phyloP scores from a whole-genome alignment of 352 stramenopile species.

The Pythium coloratum region DNA sequence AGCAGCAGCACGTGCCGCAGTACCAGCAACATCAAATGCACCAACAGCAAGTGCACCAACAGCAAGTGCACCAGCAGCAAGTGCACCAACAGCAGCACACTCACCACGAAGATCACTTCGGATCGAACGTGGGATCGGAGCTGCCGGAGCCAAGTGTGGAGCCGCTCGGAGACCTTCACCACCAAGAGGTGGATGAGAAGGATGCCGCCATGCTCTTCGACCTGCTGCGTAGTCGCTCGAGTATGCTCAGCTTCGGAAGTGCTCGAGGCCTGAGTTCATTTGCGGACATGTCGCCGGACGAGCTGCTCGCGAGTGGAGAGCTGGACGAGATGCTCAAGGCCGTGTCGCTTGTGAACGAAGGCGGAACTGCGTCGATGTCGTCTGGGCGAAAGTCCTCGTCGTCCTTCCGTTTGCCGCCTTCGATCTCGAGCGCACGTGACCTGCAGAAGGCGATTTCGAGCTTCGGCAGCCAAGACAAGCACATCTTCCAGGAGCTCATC shows the following conservation, averaged over 20 bases:
- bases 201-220: constrained; percentile 72
- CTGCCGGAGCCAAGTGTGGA: constrained; percentile 68
- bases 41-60: constrained; percentile 5
- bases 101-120: not conserved
- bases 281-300: constrained; percentile 74
- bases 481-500: constrained; percentile 70
- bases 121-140: constrained; percentile 17
- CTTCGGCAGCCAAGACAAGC: constrained; percentile 60
- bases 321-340: constrained; percentile 78
- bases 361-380: constrained; percentile 23
- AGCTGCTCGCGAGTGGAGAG: constrained; percentile 74
- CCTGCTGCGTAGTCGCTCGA: constrained; percentile 63
- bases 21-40: constrained; percentile 8
- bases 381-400: constrained; percentile 27
- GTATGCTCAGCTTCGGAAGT: constrained; percentile 67
- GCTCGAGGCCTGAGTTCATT: constrained; percentile 53
- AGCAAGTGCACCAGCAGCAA: constrained; percentile 6
- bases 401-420: constrained; percentile 52
- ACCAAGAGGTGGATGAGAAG: constrained; percentile 59
- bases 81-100: constrained; percentile 2
- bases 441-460: constrained; percentile 57
- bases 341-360: constrained; percentile 62
- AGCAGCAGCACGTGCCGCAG: constrained; percentile 15
- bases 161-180: constrained; percentile 53
- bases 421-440: constrained; percentile 55